These are phyloP conservation scores for Phytophthora vignae DNA, from an alignment of 352 stramenopile genomes.

Conservation along the genomic window DNA sequence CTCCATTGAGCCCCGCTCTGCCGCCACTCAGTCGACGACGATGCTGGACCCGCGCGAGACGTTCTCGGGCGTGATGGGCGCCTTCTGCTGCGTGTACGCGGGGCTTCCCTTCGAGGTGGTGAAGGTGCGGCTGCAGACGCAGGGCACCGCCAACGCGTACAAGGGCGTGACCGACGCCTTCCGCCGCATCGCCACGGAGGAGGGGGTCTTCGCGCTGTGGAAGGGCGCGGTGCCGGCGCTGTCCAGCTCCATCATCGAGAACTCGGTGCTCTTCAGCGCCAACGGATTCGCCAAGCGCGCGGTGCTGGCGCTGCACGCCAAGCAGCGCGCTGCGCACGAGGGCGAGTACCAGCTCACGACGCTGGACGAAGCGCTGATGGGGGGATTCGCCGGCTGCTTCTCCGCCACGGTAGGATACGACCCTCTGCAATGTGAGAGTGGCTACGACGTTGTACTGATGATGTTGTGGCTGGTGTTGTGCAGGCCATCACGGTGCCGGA, in stretches of 20 bases:
- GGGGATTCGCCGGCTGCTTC: conserved; percentile 81
- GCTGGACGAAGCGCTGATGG: conserved; percentile 86
- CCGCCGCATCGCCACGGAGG: conserved; percentile 73
- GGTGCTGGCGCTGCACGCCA: conserved; percentile 64
- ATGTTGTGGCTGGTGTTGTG: background rate
- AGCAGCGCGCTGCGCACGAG: conserved; percentile 49
- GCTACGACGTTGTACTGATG: background rate
- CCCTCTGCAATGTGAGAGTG: background rate
- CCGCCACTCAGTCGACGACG: background rate
- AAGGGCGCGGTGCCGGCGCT: conserved; percentile 89
- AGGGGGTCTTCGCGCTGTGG: conserved; percentile 83
- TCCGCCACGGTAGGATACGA: conserved; percentile 73
- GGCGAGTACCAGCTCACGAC: conserved; percentile 74
- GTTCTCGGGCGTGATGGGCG: conserved; percentile 72
- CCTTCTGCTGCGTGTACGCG: conserved; percentile 86
- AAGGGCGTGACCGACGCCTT: conserved; percentile 72
- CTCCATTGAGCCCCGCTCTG: background rate
- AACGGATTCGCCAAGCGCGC: conserved; percentile 84
- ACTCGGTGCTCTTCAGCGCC: conserved; percentile 90
- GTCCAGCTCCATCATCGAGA: conserved; percentile 90
- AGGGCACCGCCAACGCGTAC: conserved; percentile 68
- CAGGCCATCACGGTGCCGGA: conserved; percentile 88
- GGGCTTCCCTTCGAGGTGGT: conserved; percentile 90
- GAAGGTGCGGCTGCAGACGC: conserved; percentile 88
- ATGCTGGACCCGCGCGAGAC: conserved; percentile 87